Evolutionary conservation across 495 filamentous ascomycete species (phyloP).

Genomic region (Xylaria telfairii): DNA sequence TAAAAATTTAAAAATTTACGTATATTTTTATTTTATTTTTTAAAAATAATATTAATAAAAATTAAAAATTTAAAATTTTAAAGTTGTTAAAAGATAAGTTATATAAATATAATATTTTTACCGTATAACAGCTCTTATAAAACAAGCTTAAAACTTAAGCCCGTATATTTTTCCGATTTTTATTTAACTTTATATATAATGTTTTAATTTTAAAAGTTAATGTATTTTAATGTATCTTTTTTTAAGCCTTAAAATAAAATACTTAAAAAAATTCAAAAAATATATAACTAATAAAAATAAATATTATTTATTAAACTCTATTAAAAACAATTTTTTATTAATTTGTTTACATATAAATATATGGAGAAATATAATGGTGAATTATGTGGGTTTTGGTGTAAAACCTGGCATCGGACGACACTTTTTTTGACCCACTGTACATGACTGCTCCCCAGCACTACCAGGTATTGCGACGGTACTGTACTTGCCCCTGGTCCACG

Average conservation of each 20-base stretch:
- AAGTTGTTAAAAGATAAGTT: no score
- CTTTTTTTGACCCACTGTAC: not conserved
- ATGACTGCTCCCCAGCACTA: not conserved
- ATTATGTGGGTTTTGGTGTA: not conserved
- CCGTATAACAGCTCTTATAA: not conserved
- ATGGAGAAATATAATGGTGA: not conserved
- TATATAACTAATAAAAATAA: no score
- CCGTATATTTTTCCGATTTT: not conserved
- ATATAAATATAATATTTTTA: not conserved
- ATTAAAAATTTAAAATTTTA: not conserved
- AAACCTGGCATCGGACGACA: not conserved
- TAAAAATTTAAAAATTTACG: not conserved
- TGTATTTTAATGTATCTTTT: no score
- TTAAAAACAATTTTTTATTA: not conserved
- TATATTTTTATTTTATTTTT: not conserved
- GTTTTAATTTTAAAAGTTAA: not conserved
- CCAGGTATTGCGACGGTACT: no score
- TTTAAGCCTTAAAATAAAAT: no score
- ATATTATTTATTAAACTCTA: no score
- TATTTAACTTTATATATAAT: not conserved
- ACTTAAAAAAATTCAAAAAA: no score
- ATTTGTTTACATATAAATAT: not conserved
- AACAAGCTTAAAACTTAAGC: not conserved
- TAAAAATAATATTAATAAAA: not conserved
- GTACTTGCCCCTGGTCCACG: no score